Evolutionary conservation across 2,329 filamentous ascomycete species (phyloP).

Genomic region (Colletotrichum eremochloae): DNA sequence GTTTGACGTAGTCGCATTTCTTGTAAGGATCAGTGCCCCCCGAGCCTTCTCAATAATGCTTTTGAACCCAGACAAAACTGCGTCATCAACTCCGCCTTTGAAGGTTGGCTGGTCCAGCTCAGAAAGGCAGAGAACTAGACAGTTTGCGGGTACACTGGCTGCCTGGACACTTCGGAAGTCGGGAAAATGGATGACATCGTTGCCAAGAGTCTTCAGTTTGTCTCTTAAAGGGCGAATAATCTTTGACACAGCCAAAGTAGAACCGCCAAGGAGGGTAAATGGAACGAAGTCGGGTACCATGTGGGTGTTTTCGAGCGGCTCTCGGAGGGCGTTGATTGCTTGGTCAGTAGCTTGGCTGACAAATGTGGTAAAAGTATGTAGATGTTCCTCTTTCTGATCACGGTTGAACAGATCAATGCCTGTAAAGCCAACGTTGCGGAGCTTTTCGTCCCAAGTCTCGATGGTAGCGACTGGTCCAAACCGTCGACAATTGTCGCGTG

Average conservation of each 20-base stretch:
- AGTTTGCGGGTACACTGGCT: not conserved
- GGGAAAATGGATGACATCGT: not conserved
- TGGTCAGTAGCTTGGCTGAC: conserved; percentile 3
- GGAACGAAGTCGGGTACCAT: not conserved
- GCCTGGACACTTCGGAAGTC: not conserved
- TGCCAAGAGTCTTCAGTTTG: not conserved
- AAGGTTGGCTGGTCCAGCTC: conserved; percentile 16
- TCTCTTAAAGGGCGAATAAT: not conserved
- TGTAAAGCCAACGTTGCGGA: conserved; percentile 3
- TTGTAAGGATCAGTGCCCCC: not conserved
- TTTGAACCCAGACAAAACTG: not conserved
- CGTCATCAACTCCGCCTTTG: not conserved
- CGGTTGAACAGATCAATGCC: not conserved
- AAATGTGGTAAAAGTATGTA: not conserved
- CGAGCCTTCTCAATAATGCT: not conserved
- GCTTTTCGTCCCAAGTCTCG: conserved; percentile 15
- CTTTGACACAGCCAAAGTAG: conserved; percentile 5
- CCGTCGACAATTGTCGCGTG: conserved; percentile 7
- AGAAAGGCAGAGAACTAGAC: conserved; percentile 13
- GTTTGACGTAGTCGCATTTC: not conserved
- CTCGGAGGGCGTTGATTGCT: not conserved
- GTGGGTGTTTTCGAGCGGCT: not conserved
- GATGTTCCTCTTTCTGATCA: conserved; percentile 10
- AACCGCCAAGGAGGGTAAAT: conserved; percentile 10
- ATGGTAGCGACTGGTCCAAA: conserved; percentile 9